These are phyloP conservation scores for Seiridium cupressi DNA, from an alignment of 2,329 filamentous ascomycete genomes.

Conservation along the genomic window DNA sequence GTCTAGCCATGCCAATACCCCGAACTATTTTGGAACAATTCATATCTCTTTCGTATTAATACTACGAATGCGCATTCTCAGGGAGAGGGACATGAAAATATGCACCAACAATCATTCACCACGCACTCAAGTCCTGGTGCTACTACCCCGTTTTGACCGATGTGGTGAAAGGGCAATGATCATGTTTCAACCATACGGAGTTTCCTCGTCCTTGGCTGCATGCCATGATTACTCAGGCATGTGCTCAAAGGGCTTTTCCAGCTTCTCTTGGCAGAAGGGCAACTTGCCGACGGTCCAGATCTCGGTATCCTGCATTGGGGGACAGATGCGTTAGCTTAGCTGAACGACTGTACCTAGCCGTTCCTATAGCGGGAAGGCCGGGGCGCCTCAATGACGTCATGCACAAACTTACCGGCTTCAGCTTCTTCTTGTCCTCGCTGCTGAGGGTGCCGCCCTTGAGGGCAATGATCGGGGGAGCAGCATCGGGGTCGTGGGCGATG, in stretches of 20 bases:
- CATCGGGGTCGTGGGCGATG: conserved; percentile 68
- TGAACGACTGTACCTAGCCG: background rate
- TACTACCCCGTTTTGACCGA: background rate
- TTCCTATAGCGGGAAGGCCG: background rate
- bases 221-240: conserved; percentile 53
- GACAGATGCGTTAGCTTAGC: conserved; percentile 4
- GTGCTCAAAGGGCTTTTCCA: conserved; percentile 60
- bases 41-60: too few relatives aligned
- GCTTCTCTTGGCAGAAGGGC: conserved; percentile 66
- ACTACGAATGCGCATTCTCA: too few relatives aligned
- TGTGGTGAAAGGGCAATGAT: background rate
- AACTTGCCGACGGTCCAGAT: conserved; percentile 70
- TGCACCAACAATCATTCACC: too few relatives aligned
- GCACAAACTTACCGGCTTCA: conserved; percentile 56
- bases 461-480: conserved; percentile 68
- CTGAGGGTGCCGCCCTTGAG: conserved; percentile 66
- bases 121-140: too few relatives aligned
- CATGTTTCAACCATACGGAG: background rate
- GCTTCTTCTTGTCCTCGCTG: conserved; percentile 62
- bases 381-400: background rate
- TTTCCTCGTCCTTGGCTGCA: background rate
- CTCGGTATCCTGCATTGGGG: conserved; percentile 52
- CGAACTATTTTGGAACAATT: too few relatives aligned
- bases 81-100: too few relatives aligned
- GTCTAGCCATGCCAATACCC: too few relatives aligned